Base-by-base conservation (phyloP, 2,329 filamentous ascomycete species). In the Nakataea oryzae region DNA sequence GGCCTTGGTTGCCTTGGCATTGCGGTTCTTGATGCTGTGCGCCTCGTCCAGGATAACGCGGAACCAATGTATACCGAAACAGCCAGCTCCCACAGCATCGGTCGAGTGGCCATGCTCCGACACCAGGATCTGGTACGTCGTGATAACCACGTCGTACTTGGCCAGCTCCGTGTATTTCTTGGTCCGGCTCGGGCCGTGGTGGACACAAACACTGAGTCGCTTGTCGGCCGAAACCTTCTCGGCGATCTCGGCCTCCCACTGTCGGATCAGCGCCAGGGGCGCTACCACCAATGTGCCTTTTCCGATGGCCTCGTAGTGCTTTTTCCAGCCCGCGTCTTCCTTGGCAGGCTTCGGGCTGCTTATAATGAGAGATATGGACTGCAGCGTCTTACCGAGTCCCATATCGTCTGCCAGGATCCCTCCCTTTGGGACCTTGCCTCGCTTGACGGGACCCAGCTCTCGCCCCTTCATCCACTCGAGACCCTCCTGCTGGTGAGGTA, bases 21-120 rank as follows among this genome's bases (percentile, higher is more conserved):
- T 96, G 65, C 93, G 88, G 71, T 99, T 99, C 78, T 99, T 99
- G 82, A 99, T 97, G 1, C 90, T 96, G 73, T 99, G 95, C 1
- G 95, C 95, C 77, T 99, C 95, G 66, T 99, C 95, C 2, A 99
- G 82, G 66, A 99, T 93, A 64, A 97, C 85, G 60, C 95, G 89
- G 77, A 95, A 97, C 95, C 95, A 99, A 69, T 93, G 86, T 7
- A 97, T 79, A 13, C 91, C 92, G 70, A 97, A 97, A 69, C 93
- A 93, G 13, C 93, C 93, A 60, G 87, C 84, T 70, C 93, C 89
- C 54, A 86, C 74, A 12, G 83, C 83, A 61, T 85, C 84, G 54
- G 84, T 86, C 13, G 86, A 87, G 64, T 86, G 83, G 12, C 86
- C 88, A 71, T 95, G 88, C 71, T 99, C 95, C 0, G 95, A 97